Percentiles rank a stretch among this genome's conserved stretches.
These are phyloP conservation scores for Pulveroboletus frians DNA, from an alignment of 768 basidiomycete genomes.

Conservation along the genomic window DNA sequence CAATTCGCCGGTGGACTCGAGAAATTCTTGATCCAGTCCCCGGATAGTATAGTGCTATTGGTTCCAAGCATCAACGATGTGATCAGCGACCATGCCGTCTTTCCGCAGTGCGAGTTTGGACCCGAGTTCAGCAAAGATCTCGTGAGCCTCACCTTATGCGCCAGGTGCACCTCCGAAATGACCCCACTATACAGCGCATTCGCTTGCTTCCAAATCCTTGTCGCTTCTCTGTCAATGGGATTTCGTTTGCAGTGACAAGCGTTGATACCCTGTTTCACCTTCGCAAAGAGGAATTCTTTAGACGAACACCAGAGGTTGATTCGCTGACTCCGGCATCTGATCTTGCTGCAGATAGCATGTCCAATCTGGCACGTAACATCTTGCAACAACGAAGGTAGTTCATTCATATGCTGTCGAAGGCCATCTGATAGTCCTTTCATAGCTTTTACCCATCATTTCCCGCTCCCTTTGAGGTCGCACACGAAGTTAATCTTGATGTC, in stretches of 20 bases:
- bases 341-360: conserved; percentile 65
- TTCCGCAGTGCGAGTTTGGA: conserved; percentile 72
- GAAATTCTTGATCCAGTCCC: conserved; percentile 53
- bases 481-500: conserved; percentile 87
- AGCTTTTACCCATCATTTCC: conserved; percentile 98
- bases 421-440: conserved; percentile 1
- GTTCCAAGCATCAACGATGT: conserved; percentile 83
- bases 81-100: conserved; percentile 72
- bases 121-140: conserved; percentile 42
- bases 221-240: conserved; percentile 77
- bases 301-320: conserved; percentile 59
- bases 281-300: conserved; percentile 74
- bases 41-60: conserved; percentile 68
- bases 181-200: conserved; percentile 52
- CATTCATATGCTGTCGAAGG: background rate
- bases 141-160: conserved; percentile 35
- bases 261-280: conserved; percentile 89
- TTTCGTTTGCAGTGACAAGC: conserved; percentile 75
- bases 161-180: background rate
- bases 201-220: conserved; percentile 82
- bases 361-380: conserved; percentile 70
- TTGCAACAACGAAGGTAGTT: conserved; percentile 81
- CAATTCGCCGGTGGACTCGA: conserved; percentile 56
- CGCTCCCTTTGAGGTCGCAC: conserved; percentile 62
- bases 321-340: conserved; percentile 42